phyloP scores from a whole-genome alignment of 129 eudicot genomes.

The Lonicera japonica region DNA sequence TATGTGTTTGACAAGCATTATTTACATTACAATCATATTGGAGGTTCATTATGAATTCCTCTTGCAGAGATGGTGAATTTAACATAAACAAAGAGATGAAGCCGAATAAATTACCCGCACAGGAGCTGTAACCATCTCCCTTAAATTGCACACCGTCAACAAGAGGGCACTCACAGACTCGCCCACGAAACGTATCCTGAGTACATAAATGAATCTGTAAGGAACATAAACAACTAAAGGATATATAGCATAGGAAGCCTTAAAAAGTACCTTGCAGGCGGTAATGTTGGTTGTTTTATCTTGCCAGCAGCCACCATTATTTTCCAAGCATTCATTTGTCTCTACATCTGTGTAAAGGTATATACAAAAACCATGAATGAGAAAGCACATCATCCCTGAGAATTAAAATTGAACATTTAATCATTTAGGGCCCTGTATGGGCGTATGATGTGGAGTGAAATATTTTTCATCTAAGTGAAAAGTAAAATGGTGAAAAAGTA shows the following conservation, averaged over 20 bases:
- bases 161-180: slow-evolving; percentile 93
- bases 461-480: no score
- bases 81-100: not conserved
- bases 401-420: no score
- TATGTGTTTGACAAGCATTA: slow-evolving; percentile 1
- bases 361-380: not conserved
- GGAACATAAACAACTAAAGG: slow-evolving; percentile 6
- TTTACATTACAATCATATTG: not conserved
- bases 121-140: slow-evolving; percentile 86
- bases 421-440: no score
- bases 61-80: slow-evolving; percentile 1
- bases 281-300: slow-evolving; percentile 68
- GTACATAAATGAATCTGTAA: slow-evolving; percentile 9
- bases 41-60: not conserved
- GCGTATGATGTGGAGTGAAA: no score
- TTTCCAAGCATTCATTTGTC: slow-evolving; percentile 90
- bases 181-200: slow-evolving; percentile 87
- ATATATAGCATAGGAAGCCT: not conserved
- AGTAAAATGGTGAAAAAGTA: no score
- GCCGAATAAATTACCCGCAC: slow-evolving; percentile 52
- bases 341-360: slow-evolving; percentile 57
- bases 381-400: no score
- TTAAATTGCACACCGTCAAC: slow-evolving; percentile 78
- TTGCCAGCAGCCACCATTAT: slow-evolving; percentile 98
- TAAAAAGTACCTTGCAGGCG: slow-evolving; percentile 82